Conservation (phyloP, 2,329 filamentous ascomycete genomes). For the Blastomyces percursus region DNA sequence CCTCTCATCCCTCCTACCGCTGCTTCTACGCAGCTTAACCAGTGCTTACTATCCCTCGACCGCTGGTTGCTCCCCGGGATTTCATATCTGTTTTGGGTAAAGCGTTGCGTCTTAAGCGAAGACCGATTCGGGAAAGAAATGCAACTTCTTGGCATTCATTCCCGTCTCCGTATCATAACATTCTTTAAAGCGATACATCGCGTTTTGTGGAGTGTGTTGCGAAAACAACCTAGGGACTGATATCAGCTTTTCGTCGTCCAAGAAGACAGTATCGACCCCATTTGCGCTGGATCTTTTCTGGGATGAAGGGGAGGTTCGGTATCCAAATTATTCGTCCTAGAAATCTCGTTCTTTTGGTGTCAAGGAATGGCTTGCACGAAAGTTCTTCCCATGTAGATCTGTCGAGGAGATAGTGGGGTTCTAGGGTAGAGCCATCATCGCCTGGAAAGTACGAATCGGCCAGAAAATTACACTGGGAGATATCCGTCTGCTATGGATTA, state of each 20-base stretch:
- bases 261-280: slow-evolving; percentile 89
- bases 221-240: background rate
- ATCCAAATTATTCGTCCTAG: slow-evolving; percentile 73
- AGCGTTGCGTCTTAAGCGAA: slow-evolving; percentile 10
- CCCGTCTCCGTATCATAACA: background rate
- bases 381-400: slow-evolving; percentile 65
- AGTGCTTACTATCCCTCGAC: background rate
- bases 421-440: slow-evolving; percentile 49
- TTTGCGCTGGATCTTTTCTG: slow-evolving; percentile 56
- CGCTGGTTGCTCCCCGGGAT: slow-evolving; percentile 17
- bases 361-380: slow-evolving; percentile 67
- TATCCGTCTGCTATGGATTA: slow-evolving; percentile 44
- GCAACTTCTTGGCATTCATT: background rate
- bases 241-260: slow-evolving; percentile 38
- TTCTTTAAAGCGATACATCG: background rate
- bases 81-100: slow-evolving; percentile 30
- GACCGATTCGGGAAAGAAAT: slow-evolving; percentile 12
- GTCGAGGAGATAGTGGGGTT: slow-evolving; percentile 72
- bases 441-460: slow-evolving; percentile 74
- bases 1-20: background rate
- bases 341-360: slow-evolving; percentile 60
- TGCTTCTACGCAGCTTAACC: background rate
- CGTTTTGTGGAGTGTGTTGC: background rate
- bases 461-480: slow-evolving; percentile 67
- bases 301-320: slow-evolving; percentile 59